Conservation (phyloP, 345 rosid genomes). For the Acer saccharum region DNA sequence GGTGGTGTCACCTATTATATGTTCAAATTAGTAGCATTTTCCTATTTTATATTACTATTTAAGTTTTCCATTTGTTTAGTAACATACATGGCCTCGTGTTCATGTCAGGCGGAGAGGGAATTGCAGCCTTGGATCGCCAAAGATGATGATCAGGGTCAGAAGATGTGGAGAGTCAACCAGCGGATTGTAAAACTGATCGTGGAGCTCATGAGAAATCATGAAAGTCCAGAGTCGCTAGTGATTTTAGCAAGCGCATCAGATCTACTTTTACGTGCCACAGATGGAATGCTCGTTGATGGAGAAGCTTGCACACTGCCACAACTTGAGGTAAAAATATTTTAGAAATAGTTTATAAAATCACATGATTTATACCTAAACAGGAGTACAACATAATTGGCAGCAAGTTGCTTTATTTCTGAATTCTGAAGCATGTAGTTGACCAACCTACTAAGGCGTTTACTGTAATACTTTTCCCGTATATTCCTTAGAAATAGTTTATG, state of each 20-base stretch:
- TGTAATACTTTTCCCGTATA: background rate
- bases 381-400: background rate
- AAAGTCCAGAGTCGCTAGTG: conserved; percentile 78
- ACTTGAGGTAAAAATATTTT: conserved; percentile 64
- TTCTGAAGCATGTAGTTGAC: background rate
- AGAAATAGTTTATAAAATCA: background rate
- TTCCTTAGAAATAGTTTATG: background rate
- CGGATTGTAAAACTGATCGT: conserved; percentile 83
- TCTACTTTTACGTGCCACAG: conserved; percentile 93
- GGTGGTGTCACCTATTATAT: conserved; percentile 11
- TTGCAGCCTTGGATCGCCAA: conserved; percentile 98
- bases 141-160: conserved; percentile 91
- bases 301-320: conserved; percentile 98
- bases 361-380: background rate
- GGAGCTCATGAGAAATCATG: conserved; percentile 94
- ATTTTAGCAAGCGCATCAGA: conserved; percentile 93
- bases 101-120: conserved; percentile 88
- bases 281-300: conserved; percentile 96
- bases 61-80: conserved; percentile 24
- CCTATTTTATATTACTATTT: background rate
- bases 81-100: conserved; percentile 33
- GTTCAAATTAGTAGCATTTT: conserved; percentile 19
- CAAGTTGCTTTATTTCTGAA: background rate
- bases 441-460: background rate
- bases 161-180: conserved; percentile 96